phyloP scores from a whole-genome alignment of 2,329 filamentous ascomycete genomes.

The Cladosporium sp. region DNA sequence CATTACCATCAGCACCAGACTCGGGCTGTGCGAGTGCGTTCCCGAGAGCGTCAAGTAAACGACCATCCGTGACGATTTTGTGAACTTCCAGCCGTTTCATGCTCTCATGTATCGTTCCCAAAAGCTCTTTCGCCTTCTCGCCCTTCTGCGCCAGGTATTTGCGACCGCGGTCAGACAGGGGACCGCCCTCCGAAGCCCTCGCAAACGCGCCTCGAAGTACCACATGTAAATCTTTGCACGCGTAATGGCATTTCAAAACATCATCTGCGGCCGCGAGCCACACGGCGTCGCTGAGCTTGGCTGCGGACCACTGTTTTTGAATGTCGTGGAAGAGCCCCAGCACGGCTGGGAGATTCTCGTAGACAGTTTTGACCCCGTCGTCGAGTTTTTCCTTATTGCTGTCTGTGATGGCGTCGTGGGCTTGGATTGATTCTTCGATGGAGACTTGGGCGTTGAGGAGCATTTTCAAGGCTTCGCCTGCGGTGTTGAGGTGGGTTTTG shows the following conservation, averaged over 20 bases:
- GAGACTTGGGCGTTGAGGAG: neutral
- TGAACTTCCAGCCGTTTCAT: neutral
- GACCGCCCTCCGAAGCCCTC: neutral
- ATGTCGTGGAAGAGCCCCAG: neutral
- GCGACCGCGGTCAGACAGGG: neutral
- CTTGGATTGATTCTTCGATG: neutral
- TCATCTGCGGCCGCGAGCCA: neutral
- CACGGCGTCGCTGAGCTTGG: neutral
- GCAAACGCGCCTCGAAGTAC: neutral
- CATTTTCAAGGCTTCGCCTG: neutral
- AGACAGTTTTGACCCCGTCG: neutral
- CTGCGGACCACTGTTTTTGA: neutral
- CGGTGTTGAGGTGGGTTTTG: neutral
- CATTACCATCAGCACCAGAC: too few relatives aligned
- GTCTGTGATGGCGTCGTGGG: neutral
- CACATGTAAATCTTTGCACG: neutral
- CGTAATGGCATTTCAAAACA: neutral
- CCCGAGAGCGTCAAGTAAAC: neutral
- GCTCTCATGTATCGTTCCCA: neutral
- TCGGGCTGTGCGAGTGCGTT: neutral
- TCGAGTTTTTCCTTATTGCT: neutral
- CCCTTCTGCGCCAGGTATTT: neutral
- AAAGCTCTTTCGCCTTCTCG: neutral
- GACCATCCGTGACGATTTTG: neutral
- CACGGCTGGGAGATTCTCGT: neutral